Evolutionary conservation across 2,329 filamentous ascomycete species (phyloP).

Genomic region (Pyrenophora graminea): DNA sequence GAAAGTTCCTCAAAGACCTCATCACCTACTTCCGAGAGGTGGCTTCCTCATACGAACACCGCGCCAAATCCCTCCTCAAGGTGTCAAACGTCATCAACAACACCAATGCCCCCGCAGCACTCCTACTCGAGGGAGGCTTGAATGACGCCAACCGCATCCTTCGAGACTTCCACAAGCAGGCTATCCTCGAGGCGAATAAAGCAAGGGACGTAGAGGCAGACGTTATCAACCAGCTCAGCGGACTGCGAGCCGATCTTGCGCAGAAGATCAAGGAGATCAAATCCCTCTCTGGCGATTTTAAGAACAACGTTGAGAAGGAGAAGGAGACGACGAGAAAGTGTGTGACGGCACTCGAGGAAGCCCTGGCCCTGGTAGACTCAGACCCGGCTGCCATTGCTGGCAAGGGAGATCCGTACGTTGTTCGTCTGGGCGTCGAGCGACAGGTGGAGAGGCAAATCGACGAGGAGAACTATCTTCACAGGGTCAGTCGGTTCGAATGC

Average conservation of each 20-base stretch:
- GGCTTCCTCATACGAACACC: slow-evolving; percentile 83
- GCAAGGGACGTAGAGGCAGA: slow-evolving; percentile 89
- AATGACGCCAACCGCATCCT: slow-evolving; percentile 83
- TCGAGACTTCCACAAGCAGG: slow-evolving; percentile 78
- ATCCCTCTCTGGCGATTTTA: slow-evolving; percentile 89
- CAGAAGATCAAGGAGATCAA: slow-evolving; percentile 99
- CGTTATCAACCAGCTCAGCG: slow-evolving; percentile 84
- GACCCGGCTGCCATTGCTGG: slow-evolving; percentile 76
- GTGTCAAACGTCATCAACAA: slow-evolving; percentile 85
- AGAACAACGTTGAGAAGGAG: slow-evolving; percentile 94
- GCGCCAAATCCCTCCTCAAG: slow-evolving; percentile 80
- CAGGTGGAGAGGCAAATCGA: slow-evolving; percentile 92
- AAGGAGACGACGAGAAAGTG: slow-evolving; percentile 82
- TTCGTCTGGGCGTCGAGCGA: slow-evolving; percentile 82
- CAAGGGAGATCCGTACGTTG: slow-evolving; percentile 89
- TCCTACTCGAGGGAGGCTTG: slow-evolving; percentile 81
- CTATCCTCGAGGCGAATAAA: slow-evolving; percentile 81
- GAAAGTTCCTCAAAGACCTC: slow-evolving; percentile 91
- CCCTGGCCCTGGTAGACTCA: slow-evolving; percentile 75
- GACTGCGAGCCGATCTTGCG: slow-evolving; percentile 82
- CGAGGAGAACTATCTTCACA: slow-evolving; percentile 95
- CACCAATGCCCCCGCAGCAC: slow-evolving; percentile 71
- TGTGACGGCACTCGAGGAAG: slow-evolving; percentile 80
- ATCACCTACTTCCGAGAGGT: slow-evolving; percentile 94
- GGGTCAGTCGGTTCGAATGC: slow-evolving; percentile 59